phyloP scores from a whole-genome alignment of 2,329 filamentous ascomycete species.

The Verticillium isaacii region DNA sequence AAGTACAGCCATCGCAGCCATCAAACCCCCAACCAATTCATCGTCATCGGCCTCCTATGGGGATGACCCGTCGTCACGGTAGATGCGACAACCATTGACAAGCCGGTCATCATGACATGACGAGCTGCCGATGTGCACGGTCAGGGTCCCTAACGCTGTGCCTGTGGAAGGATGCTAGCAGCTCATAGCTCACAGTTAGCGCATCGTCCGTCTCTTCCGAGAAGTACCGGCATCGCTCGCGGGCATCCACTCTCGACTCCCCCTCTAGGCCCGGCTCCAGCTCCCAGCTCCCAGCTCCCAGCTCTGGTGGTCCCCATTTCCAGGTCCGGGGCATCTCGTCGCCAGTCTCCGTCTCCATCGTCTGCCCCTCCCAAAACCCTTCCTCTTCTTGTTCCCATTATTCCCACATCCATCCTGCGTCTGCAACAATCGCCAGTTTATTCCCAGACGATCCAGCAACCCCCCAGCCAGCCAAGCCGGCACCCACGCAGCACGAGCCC shows the following conservation, averaged over 20 bases:
- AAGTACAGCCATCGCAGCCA: neutral
- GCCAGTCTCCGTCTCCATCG: neutral
- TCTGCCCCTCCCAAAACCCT: neutral
- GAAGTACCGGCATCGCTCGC: neutral
- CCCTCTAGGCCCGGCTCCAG: neutral
- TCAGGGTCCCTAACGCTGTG: neutral
- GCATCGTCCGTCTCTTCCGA: neutral
- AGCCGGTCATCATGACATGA: neutral
- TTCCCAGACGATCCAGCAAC: conserved; percentile 10
- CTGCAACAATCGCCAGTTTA: conserved; percentile 12
- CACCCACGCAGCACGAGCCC: neutral
- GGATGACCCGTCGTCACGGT: neutral
- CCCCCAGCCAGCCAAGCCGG: neutral
- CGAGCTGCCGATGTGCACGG: neutral
- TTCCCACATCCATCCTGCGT: conserved; percentile 1
- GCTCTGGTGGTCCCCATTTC: neutral
- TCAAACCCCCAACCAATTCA: neutral
- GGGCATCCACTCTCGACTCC: neutral
- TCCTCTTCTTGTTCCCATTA: conserved; percentile 1
- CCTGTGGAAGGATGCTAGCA: neutral
- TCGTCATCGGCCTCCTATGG: no score
- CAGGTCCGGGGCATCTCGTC: neutral
- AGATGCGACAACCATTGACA: neutral
- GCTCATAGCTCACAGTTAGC: neutral
- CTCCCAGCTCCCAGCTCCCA: neutral